Conservation (phyloP, 1,284 basidiomycete species). For the Melampsora medusae region DNA sequence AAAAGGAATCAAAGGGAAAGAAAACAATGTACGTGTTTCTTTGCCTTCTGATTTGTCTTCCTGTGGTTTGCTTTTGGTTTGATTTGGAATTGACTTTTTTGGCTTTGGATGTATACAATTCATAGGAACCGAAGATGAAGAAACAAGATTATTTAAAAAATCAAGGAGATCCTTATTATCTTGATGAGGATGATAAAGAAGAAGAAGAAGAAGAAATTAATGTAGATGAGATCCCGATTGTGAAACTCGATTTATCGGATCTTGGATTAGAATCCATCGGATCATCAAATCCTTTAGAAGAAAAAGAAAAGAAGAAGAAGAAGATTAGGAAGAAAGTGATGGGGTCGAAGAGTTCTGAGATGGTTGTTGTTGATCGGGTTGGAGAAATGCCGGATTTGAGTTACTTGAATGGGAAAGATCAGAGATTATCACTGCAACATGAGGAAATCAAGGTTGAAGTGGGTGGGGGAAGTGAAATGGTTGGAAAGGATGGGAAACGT, state of each 20-base stretch:
- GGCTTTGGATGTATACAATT: neutral
- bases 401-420: neutral
- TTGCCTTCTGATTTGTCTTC: neutral
- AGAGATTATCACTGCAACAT: neutral
- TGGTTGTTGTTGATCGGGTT: slow-evolving; percentile 54
- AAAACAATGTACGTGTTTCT: slow-evolving; percentile 1
- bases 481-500: no score
- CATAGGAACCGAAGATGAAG: neutral
- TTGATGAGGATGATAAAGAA: slow-evolving; percentile 65
- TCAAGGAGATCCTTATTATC: slow-evolving; percentile 82
- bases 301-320: neutral
- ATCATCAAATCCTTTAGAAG: slow-evolving; percentile 53
- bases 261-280: slow-evolving; percentile 59
- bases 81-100: neutral
- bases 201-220: slow-evolving; percentile 58
- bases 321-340: neutral
- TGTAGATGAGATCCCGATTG: slow-evolving; percentile 79
- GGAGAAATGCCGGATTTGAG: slow-evolving; percentile 41
- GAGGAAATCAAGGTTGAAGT: no score
- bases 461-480: slow-evolving; percentile 51
- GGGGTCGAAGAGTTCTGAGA: neutral
- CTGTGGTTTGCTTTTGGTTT: neutral
- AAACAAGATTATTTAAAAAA: neutral
- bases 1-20: neutral
- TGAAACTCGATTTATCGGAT: slow-evolving; percentile 64